These are phyloP conservation scores for Ganoderma sinense DNA, from an alignment of 1,284 basidiomycete genomes.

Conservation along the genomic window DNA sequence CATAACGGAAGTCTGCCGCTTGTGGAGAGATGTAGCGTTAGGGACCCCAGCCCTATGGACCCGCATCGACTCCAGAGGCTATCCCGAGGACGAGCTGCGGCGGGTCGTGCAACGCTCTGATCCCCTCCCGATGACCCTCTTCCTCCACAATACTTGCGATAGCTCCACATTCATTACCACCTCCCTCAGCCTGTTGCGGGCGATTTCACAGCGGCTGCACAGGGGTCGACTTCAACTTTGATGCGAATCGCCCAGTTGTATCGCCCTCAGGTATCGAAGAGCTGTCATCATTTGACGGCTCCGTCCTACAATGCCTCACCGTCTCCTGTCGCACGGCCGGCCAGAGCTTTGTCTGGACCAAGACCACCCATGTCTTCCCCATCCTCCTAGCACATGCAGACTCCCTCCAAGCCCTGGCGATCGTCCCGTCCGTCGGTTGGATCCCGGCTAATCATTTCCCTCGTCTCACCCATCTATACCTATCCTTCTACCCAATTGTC, in stretches of 20 bases:
- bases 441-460: slow-evolving; percentile 1
- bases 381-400: neutral
- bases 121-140: neutral
- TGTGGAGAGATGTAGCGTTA: neutral
- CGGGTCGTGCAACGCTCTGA: neutral
- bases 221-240: neutral
- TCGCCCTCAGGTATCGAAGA: neutral
- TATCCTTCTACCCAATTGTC: neutral
- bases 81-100: neutral
- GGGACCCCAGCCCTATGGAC: neutral
- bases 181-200: neutral
- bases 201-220: too few relatives aligned
- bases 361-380: neutral
- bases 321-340: neutral
- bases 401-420: neutral
- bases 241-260: neutral
- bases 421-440: too few relatives aligned
- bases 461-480: neutral
- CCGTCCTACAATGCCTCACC: neutral
- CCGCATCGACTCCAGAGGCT: neutral
- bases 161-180: neutral
- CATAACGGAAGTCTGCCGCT: neutral
- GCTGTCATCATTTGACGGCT: neutral
- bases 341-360: neutral
- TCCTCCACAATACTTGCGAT: neutral